A percentile compares a stretch with the other conserved stretches of the same genome.
These are phyloP conservation scores for Arthrinium phaeospermum DNA, from an alignment of 2,329 filamentous ascomycete genomes.

Conservation along the genomic window DNA sequence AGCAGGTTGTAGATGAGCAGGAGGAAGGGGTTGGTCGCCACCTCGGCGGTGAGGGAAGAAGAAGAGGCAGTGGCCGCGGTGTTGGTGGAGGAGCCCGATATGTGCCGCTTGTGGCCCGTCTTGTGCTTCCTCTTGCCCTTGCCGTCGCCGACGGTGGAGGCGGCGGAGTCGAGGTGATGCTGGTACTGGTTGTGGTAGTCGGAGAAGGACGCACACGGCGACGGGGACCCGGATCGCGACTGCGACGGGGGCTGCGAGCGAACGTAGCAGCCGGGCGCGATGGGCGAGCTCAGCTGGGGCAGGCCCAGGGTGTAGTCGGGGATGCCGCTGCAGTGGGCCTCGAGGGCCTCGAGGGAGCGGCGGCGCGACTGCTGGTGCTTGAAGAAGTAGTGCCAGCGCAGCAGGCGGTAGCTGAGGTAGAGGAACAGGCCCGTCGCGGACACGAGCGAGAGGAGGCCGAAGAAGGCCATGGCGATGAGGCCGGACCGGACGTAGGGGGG, in stretches of 20 bases:
- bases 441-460: conserved; percentile 24
- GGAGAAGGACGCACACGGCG: not conserved
- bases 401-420: conserved; percentile 24
- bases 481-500: conserved; percentile 20
- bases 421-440: conserved; percentile 21
- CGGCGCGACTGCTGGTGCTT: conserved; percentile 5
- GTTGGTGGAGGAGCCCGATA: not conserved
- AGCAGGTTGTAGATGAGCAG: conserved; percentile 19
- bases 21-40: conserved; percentile 16
- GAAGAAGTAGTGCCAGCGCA: conserved; percentile 30
- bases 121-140: not conserved
- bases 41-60: not conserved
- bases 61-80: not conserved
- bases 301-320: not conserved
- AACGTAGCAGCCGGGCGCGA: not conserved
- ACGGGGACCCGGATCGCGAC: not conserved
- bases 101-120: not conserved
- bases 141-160: not conserved
- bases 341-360: not conserved
- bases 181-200: conserved; percentile 13
- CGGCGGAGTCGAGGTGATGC: not conserved
- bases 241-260: not conserved
- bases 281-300: not conserved
- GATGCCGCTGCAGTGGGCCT: not conserved
- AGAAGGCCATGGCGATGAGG: conserved; percentile 24